A percentile compares a stretch with the other conserved stretches of the same genome.
Evolutionary conservation across 129 eudicot species (phyloP).

Genomic region (Dittrichia graveolens): DNA sequence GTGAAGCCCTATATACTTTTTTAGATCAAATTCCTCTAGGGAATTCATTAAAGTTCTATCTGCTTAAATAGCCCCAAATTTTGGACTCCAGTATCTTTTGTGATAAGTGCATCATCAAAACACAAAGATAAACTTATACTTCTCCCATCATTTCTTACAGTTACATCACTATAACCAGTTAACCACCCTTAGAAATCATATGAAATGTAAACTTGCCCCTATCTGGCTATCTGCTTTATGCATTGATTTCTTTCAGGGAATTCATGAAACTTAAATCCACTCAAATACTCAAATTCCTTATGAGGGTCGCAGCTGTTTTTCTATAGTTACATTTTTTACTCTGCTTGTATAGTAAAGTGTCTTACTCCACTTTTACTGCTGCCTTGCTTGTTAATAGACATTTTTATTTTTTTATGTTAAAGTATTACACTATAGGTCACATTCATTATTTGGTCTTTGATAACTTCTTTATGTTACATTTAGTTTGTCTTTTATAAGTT

Average conservation of each 20-base stretch:
- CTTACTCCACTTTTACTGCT: slow-evolving; percentile 5
- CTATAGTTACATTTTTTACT: background rate
- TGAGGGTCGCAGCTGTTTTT: background rate
- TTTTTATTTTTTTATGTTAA: background rate
- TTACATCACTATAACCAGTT: too few relatives aligned
- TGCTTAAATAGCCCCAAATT: too few relatives aligned
- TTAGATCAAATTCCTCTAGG: too few relatives aligned
- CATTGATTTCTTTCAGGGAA: background rate
- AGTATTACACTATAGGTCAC: background rate
- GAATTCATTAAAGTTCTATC: too few relatives aligned
- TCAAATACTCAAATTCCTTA: background rate
- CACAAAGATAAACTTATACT: too few relatives aligned
- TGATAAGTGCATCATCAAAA: too few relatives aligned
- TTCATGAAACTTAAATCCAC: background rate
- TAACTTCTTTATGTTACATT: background rate
- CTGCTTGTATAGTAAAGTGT: background rate
- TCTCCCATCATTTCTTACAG: too few relatives aligned
- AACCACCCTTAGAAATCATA: too few relatives aligned
- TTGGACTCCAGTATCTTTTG: too few relatives aligned
- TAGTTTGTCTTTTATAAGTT: background rate
- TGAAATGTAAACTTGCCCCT: background rate
- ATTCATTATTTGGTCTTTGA: background rate
- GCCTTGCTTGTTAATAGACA: slow-evolving; percentile 14
- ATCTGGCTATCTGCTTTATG: background rate
- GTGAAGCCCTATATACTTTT: too few relatives aligned